Evolutionary conservation across 2,329 filamentous ascomycete species (phyloP), one percentile per base, ranked within the genome.

Genomic region (Thelonectria discophora): DNA sequence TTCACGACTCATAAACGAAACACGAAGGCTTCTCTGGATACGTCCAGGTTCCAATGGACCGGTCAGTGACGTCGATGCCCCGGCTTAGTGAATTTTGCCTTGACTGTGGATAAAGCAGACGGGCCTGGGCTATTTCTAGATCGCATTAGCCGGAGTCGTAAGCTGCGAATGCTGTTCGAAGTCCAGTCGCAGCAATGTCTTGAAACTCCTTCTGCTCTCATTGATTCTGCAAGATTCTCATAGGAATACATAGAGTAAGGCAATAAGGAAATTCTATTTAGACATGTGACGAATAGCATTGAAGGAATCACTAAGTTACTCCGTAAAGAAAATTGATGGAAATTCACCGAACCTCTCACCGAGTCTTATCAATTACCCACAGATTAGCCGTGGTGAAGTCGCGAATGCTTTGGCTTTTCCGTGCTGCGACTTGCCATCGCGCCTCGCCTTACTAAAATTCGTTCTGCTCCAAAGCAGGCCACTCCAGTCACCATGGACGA

Each of bases 401-500:
- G 32, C 37, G 34, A 34, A 45, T 39, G 30, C 54, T 58, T 17
- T 11, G 48, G 27, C 55, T 68, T 68, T 58, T 55, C 49, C 32
- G 17, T 43, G 6, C 10, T 34, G 18, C 32, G 12, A 50, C 49
- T 56, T 32, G 58, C 56, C 56, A n/a, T 58, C 50, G 57, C 54
- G 58, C 45, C 21, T 32, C 17, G 24, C 49, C 52, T 58, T 48
- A 32, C 57, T 17, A 48, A 58, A 52, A n/a, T 51, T 47, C 21
- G 55, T 49, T 60, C 67, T 71, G 65, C 64, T 17, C 39, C 46
- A 45, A 46, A 27, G 66, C 65, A 69, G 67, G 65, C 60, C n/a
- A 15, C n/a, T 27, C 53, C 30, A 55, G 57, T 69, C 69, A 76
- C 71, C 67, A 97, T 97, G 93, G 93, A 97, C 75, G 94, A 97